Evolutionary conservation across 1,284 basidiomycete genomes (phyloP).

Genomic region (Leccinum glutinopallens): DNA sequence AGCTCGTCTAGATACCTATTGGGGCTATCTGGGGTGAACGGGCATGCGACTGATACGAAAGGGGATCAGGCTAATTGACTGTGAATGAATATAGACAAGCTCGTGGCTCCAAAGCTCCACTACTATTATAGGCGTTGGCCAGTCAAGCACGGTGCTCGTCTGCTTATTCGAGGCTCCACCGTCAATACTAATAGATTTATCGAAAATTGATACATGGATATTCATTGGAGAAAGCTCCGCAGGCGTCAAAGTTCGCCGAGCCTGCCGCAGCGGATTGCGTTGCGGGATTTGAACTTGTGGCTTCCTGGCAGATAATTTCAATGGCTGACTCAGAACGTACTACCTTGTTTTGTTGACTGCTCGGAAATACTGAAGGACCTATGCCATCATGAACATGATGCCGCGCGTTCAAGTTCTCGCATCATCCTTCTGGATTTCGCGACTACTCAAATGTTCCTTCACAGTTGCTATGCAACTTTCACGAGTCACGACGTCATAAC

Average conservation of each 20-base stretch:
- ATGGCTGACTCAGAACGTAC: too few species aligned
- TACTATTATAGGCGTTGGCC: background rate
- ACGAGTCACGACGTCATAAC: background rate
- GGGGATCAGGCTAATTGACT: background rate
- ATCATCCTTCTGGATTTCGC: background rate
- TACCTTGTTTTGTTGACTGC: background rate
- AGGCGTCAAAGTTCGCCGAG: background rate
- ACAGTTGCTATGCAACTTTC: background rate
- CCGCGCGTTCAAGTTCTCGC: background rate
- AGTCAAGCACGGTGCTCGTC: background rate
- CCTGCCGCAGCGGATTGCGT: background rate
- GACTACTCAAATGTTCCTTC: background rate
- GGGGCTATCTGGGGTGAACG: conserved; percentile 1
- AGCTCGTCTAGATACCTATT: background rate
- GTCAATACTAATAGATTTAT: background rate
- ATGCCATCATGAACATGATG: background rate
- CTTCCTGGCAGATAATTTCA: background rate
- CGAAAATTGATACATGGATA: too few species aligned
- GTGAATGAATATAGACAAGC: background rate
- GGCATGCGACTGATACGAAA: background rate
- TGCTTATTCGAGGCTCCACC: background rate
- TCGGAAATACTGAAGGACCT: background rate
- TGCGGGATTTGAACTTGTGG: background rate
- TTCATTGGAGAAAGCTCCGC: too few species aligned
- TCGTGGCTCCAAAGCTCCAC: background rate